Conservation (phyloP, 768 basidiomycete genomes). For the Pleurotus djamor region DNA sequence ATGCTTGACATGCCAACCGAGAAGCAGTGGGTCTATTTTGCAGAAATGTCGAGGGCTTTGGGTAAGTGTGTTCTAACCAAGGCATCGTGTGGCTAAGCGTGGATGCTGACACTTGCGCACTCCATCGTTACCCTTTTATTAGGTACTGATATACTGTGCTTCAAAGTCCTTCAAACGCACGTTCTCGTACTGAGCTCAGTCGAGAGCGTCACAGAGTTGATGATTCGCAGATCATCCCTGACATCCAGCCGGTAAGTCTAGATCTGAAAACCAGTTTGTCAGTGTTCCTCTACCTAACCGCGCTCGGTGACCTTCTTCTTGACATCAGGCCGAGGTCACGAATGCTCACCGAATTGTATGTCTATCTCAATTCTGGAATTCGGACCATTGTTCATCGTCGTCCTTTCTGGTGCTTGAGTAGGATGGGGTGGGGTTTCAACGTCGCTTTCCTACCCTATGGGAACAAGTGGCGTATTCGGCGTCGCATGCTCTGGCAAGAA, state of each 20-base stretch:
- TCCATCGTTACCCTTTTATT: too few species aligned
- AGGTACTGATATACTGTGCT: slow-evolving; percentile 6
- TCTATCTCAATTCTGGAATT: background rate
- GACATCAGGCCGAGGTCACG: background rate
- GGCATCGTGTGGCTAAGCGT: too few species aligned
- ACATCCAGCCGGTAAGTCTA: slow-evolving; percentile 3
- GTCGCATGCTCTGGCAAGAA: background rate
- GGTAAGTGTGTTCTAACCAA: slow-evolving; percentile 2
- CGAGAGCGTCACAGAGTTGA: slow-evolving; percentile 9
- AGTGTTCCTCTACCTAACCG: background rate
- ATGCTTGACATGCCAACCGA: slow-evolving; percentile 15
- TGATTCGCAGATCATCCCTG: slow-evolving; percentile 7
- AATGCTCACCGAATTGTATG: slow-evolving; percentile 14
- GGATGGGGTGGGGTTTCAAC: slow-evolving; percentile 3
- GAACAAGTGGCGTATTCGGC: background rate
- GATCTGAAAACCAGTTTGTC: too few species aligned
- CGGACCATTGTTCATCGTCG: too few species aligned
- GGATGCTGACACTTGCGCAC: too few species aligned
- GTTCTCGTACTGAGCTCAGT: slow-evolving; percentile 10
- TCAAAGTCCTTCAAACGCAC: background rate
- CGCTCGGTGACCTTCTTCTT: too few species aligned
- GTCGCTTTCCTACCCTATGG: slow-evolving; percentile 9
- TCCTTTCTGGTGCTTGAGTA: background rate
- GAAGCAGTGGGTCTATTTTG: slow-evolving; percentile 18
- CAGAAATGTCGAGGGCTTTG: slow-evolving; percentile 15